phyloP scores from a whole-genome alignment of 2,329 filamentous ascomycete genomes.

The Ophiostoma fasciatum region DNA sequence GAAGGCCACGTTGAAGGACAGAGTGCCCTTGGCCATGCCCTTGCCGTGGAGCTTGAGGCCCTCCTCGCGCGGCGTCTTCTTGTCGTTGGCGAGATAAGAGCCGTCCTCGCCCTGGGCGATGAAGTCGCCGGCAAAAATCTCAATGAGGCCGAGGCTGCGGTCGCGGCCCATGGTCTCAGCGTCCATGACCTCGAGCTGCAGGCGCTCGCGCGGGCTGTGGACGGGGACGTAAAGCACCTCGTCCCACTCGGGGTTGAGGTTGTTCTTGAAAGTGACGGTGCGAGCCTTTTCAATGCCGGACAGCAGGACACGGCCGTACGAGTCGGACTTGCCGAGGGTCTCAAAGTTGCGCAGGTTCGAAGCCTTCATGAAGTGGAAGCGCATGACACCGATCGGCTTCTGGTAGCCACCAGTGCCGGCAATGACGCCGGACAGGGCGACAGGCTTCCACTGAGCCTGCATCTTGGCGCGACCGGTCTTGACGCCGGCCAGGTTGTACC shows the following conservation, averaged over 20 bases:
- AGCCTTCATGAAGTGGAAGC: constrained; percentile 78
- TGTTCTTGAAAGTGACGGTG: constrained; percentile 92
- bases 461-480: constrained; percentile 81
- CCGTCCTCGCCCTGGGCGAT: constrained; percentile 63
- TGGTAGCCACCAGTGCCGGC: constrained; percentile 77
- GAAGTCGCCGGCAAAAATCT: constrained; percentile 65
- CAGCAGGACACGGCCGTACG: constrained; percentile 76
- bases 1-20: constrained; percentile 77
- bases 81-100: constrained; percentile 65
- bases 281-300: constrained; percentile 83
- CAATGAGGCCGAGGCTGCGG: constrained; percentile 67
- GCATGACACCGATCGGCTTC: constrained; percentile 87
- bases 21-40: constrained; percentile 58
- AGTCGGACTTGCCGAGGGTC: constrained; percentile 91
- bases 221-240: constrained; percentile 90
- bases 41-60: constrained; percentile 61
- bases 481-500: constrained; percentile 76
- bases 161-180: constrained; percentile 86
- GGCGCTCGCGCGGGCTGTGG: constrained; percentile 67
- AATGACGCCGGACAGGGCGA: constrained; percentile 64
- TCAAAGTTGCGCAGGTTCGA: constrained; percentile 80
- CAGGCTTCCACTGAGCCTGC: constrained; percentile 88
- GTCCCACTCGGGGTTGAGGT: constrained; percentile 89
- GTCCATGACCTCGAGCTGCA: constrained; percentile 92
- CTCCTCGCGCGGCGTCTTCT: constrained; percentile 51